These are phyloP conservation scores for Capillidium heterosporum DNA, from an alignment of 371 early-diverging fungal genomes.

Conservation along the genomic window DNA sequence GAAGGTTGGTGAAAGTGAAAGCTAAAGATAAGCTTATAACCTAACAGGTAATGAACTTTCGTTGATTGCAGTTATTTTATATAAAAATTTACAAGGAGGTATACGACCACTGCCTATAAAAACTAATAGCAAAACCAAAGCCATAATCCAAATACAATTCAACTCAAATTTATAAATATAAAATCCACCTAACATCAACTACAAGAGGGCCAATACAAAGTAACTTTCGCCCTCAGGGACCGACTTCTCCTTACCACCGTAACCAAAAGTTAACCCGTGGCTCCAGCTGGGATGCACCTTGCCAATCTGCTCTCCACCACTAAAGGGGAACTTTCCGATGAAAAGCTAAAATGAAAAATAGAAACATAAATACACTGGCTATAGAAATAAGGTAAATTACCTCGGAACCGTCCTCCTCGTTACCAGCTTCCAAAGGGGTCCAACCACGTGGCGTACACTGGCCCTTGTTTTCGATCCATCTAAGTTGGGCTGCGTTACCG, in stretches of 20 bases:
- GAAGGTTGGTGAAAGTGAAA: too few species aligned
- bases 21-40: too few species aligned
- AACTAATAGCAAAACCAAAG: too few species aligned
- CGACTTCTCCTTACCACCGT: slow-evolving; percentile 9
- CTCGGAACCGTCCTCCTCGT: slow-evolving; percentile 19
- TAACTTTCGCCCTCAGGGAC: slow-evolving; percentile 2
- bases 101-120: too few species aligned
- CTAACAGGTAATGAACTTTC: too few species aligned
- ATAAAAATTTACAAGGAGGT: too few species aligned
- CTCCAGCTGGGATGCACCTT: slow-evolving; percentile 19
- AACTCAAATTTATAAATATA: too few species aligned
- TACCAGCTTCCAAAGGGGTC: slow-evolving; percentile 20
- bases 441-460: slow-evolving; percentile 7
- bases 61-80: too few species aligned
- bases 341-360: slow-evolving; percentile 12
- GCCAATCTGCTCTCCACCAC: slow-evolving; percentile 19
- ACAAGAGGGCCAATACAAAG: slow-evolving; percentile 5
- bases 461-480: slow-evolving; percentile 20
- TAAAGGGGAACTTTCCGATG: slow-evolving; percentile 18
- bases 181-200: too few species aligned
- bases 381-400: neutral
- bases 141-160: too few species aligned
- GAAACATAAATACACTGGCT: neutral
- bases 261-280: slow-evolving; percentile 15
- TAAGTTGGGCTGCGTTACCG: slow-evolving; percentile 20